phyloP scores from a whole-genome alignment of 2,329 filamentous ascomycete species.

The Aspergillus quadrilineatus region DNA sequence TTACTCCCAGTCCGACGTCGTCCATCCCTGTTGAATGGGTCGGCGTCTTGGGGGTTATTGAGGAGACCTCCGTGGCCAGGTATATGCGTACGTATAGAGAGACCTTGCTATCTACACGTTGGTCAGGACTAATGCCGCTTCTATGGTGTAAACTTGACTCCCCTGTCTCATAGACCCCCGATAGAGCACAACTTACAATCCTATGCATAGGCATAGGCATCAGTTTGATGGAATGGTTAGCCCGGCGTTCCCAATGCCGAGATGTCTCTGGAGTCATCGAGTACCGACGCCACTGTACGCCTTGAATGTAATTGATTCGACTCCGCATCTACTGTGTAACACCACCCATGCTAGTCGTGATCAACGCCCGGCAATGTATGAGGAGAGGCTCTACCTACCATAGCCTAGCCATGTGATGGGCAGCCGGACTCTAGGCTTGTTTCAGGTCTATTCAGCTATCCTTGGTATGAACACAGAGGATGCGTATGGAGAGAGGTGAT shows the following conservation, averaged over 20 bases:
- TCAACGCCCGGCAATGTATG: background rate
- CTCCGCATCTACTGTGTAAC: background rate
- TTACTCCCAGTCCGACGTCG: background rate
- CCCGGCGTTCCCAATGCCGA: no score
- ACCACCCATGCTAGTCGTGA: background rate
- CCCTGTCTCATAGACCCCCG: no score
- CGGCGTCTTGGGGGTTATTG: background rate
- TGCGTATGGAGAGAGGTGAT: background rate
- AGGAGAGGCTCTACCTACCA: background rate
- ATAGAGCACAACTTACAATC: no score
- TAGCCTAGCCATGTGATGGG: background rate
- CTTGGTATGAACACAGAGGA: background rate
- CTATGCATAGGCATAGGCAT: no score
- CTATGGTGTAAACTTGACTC: no score
- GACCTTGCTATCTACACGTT: no score
- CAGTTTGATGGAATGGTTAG: no score
- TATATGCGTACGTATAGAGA: no score
- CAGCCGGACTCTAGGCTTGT: background rate
- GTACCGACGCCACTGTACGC: background rate
- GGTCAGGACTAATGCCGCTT: no score
- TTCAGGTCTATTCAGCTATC: background rate
- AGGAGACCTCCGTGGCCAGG: no score
- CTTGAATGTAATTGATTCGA: background rate
- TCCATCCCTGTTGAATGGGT: background rate
- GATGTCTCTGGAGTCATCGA: background rate